phyloP scores from a whole-genome alignment of 2,329 filamentous ascomycete species.

The Epicoccum nigrum region DNA sequence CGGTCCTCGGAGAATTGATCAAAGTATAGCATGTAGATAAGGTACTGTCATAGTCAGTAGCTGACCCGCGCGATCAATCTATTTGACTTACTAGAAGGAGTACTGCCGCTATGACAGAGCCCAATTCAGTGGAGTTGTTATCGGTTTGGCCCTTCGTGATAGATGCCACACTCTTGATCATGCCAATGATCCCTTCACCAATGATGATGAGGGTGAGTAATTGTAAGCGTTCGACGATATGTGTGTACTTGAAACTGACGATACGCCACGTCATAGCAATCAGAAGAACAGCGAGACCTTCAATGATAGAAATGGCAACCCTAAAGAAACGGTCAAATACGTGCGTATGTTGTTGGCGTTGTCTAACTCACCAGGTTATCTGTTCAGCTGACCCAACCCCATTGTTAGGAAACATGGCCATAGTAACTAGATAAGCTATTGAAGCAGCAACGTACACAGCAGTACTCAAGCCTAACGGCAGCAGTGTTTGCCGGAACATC shows the following conservation, averaged over 20 bases:
- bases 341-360: neutral
- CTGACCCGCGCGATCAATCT: neutral
- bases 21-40: conserved; percentile 67
- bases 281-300: conserved; percentile 29
- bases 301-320: conserved; percentile 27
- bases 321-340: conserved; percentile 12
- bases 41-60: conserved; percentile 33
- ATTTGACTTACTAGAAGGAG: conserved; percentile 18
- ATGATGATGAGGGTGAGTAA: conserved; percentile 68
- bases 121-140: conserved; percentile 28
- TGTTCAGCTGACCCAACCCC: conserved; percentile 23
- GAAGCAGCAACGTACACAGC: conserved; percentile 21
- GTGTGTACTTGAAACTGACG: conserved; percentile 64
- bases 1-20: conserved; percentile 56
- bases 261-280: conserved; percentile 52
- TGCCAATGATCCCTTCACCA: conserved; percentile 66
- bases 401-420: conserved; percentile 19
- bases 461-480: conserved; percentile 27
- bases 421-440: conserved; percentile 21
- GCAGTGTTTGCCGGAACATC: conserved; percentile 27
- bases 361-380: conserved; percentile 21
- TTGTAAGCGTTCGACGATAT: conserved; percentile 64
- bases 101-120: conserved; percentile 29
- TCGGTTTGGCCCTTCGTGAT: conserved; percentile 29
- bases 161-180: conserved; percentile 50